Evolutionary conservation across 176 grass and related monocot genomes (phyloP).

Genomic region (Phragmites australis): DNA sequence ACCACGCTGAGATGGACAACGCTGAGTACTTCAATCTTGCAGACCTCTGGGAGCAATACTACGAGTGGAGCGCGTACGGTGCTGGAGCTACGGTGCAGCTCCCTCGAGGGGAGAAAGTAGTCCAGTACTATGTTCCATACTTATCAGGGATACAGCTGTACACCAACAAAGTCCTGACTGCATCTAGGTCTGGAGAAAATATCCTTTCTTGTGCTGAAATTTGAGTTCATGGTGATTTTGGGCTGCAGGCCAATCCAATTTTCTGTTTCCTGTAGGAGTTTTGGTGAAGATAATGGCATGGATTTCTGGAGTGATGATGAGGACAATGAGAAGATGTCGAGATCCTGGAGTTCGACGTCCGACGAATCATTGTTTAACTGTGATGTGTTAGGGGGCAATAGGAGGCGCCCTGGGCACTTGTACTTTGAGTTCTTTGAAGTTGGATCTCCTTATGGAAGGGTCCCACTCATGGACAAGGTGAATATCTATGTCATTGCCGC

Average conservation of each 20-base stretch:
- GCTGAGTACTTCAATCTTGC: constrained; percentile 69
- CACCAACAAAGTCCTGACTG: constrained; percentile 49
- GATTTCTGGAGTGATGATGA: constrained; percentile 62
- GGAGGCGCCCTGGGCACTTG: constrained; percentile 53
- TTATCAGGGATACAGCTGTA: constrained; percentile 88
- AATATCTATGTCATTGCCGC: constrained; percentile 11
- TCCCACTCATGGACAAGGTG: constrained; percentile 86
- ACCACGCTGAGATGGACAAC: constrained; percentile 37
- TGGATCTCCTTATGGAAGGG: constrained; percentile 72
- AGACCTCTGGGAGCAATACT: constrained; percentile 76
- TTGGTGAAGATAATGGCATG: constrained; percentile 52
- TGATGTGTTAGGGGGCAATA: constrained; percentile 31
- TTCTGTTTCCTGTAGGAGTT: constrained; percentile 52
- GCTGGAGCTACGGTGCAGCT: constrained; percentile 57
- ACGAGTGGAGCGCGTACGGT: constrained; percentile 82
- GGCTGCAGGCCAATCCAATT: constrained; percentile 11
- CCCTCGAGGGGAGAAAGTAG: constrained; percentile 41
- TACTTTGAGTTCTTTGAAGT: constrained; percentile 87
- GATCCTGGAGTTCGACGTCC: constrained; percentile 54
- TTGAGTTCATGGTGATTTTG: constrained; percentile 12
- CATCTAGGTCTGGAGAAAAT: constrained; percentile 48
- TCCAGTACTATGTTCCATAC: constrained; percentile 83
- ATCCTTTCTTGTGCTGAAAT: background rate
- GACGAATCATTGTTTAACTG: constrained; percentile 53
- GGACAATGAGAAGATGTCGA: constrained; percentile 59